phyloP scores from a whole-genome alignment of 2,329 filamentous ascomycete genomes.

The Nemania bipapillata region DNA sequence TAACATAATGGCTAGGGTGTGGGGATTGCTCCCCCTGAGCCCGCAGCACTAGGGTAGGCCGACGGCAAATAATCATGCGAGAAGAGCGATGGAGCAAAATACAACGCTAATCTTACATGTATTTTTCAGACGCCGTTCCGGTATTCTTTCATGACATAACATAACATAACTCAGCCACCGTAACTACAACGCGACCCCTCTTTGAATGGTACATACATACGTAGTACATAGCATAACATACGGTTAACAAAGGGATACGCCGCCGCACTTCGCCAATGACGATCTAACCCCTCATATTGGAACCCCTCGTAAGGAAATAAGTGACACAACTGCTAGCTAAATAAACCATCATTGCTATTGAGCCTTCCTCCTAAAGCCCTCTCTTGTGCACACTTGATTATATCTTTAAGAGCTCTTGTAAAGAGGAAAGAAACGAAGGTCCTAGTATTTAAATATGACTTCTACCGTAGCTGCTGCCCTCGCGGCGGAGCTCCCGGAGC shows the following conservation, averaged over 20 bases:
- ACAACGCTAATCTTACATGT: background rate
- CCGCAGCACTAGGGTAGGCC: background rate
- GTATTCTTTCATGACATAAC: no score
- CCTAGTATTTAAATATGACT: conserved; percentile 1
- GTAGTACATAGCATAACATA: background rate
- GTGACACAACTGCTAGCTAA: background rate
- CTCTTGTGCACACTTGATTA: background rate
- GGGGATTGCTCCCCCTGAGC: background rate
- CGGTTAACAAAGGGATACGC: background rate
- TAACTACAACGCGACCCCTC: conserved; percentile 10
- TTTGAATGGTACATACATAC: background rate
- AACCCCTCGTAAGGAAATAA: background rate
- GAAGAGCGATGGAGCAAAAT: background rate
- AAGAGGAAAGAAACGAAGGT: background rate
- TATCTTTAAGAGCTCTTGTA: background rate
- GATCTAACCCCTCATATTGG: background rate
- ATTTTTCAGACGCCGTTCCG: background rate
- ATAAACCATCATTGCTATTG: background rate
- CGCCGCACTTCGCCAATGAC: background rate
- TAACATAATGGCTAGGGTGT: background rate
- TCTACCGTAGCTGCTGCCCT: conserved; percentile 10
- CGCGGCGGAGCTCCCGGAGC: background rate
- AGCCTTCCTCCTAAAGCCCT: no score
- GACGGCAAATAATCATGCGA: conserved; percentile 5
- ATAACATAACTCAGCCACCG: background rate